phyloP scores from a whole-genome alignment of 192 early-diverging fungal species.

The Geranomyces michiganensis region DNA sequence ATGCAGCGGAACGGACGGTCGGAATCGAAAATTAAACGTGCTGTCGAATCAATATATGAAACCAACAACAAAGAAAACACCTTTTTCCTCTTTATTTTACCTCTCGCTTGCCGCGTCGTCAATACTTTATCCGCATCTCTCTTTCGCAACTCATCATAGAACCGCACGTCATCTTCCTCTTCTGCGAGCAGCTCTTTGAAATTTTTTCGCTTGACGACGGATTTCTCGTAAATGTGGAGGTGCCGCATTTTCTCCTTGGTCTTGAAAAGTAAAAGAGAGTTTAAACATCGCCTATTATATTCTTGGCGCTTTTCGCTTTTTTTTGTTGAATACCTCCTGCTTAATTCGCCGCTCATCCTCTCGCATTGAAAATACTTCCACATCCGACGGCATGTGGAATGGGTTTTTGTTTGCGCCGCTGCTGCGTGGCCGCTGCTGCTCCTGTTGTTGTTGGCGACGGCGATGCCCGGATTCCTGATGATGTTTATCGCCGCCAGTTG shows the following conservation, averaged over 20 bases:
- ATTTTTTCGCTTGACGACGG: constrained; percentile 48
- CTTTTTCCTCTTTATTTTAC: constrained; percentile 23
- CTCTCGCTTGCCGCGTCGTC: constrained; percentile 50
- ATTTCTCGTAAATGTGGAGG: constrained; percentile 55
- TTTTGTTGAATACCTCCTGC: constrained; percentile 37
- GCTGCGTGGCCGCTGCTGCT: neutral
- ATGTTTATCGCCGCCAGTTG: neutral
- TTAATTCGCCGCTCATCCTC: constrained; percentile 51
- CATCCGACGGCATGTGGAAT: constrained; percentile 59
- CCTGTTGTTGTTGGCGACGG: neutral
- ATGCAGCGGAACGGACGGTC: neutral
- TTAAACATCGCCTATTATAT: too few relatives aligned
- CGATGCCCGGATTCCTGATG: constrained; percentile 8
- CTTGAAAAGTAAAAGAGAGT: constrained; percentile 18
- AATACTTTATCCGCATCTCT: constrained; percentile 56
- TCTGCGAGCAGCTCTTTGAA: constrained; percentile 60
- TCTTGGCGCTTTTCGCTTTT: neutral
- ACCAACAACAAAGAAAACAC: neutral
- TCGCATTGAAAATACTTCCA: constrained; percentile 57
- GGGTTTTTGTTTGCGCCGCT: constrained; percentile 38
- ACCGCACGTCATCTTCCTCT: constrained; percentile 55
- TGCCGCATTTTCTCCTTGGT: constrained; percentile 50
- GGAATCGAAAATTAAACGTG: neutral
- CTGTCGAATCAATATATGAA: neutral
- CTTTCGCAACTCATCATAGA: constrained; percentile 52